Evolutionary conservation across 2,329 filamentous ascomycete species (phyloP).

Genomic region (Incumbomyces delicatus): DNA sequence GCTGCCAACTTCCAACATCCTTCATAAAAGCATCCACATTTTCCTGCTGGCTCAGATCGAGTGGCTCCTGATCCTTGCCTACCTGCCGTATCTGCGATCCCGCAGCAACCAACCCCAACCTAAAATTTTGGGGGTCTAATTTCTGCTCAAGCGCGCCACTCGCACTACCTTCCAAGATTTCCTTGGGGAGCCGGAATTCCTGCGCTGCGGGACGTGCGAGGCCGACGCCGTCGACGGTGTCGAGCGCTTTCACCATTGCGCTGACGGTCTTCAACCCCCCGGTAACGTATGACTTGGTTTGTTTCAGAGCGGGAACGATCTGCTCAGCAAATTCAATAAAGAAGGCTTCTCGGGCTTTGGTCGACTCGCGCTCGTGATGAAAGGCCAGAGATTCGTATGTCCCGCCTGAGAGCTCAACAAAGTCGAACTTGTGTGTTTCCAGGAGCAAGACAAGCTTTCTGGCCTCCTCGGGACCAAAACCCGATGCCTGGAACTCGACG

Average conservation of each 20-base stretch:
- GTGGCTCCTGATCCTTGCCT: conserved; percentile 43
- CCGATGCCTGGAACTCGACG: conserved; percentile 44
- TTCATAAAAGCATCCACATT: conserved; percentile 41
- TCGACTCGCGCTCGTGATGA: conserved; percentile 43
- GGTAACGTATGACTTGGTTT: conserved; percentile 50
- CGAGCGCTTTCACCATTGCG: conserved; percentile 50
- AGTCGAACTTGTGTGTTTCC: conserved; percentile 28
- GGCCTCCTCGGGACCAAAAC: conserved; percentile 40
- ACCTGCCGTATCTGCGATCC: conserved; percentile 45
- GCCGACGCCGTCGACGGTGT: conserved; percentile 51
- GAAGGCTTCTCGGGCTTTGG: conserved; percentile 48
- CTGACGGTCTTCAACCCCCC: conserved; percentile 47
- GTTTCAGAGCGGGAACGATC: conserved; percentile 38
- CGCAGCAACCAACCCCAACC: conserved; percentile 35
- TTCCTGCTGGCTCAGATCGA: conserved; percentile 41
- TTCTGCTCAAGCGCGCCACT: conserved; percentile 39
- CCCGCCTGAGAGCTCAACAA: conserved; percentile 52
- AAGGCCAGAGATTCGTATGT: conserved; percentile 49
- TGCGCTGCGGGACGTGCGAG: conserved; percentile 45
- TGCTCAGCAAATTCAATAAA: conserved; percentile 51
- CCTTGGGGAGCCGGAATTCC: conserved; percentile 32
- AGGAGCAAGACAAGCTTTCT: conserved; percentile 31
- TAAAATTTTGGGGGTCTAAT: conserved; percentile 45
- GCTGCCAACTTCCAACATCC: conserved; percentile 37
- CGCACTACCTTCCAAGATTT: conserved; percentile 29